Conservation (phyloP, 768 basidiomycete genomes). For the Psilocybe azurescens region DNA sequence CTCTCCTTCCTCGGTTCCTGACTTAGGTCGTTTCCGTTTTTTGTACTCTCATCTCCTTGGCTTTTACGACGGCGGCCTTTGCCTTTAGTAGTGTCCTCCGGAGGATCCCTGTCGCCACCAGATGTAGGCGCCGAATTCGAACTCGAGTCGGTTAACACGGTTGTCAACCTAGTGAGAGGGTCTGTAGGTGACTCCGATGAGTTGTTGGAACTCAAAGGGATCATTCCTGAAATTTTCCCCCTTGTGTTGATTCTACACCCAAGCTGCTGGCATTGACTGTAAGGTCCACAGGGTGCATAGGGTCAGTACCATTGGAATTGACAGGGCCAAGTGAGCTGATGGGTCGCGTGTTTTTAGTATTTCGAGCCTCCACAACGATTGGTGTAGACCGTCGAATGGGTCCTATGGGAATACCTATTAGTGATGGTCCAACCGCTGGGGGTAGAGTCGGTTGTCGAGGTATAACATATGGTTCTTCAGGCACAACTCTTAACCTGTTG, state of each 20-base stretch:
- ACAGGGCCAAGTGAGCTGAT: neutral
- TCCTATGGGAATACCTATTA: slow-evolving; percentile 12
- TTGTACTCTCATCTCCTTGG: slow-evolving; percentile 1
- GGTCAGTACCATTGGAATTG: neutral
- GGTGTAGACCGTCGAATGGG: slow-evolving; percentile 11
- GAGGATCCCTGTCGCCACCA: neutral
- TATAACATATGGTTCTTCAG: neutral
- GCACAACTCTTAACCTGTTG: neutral
- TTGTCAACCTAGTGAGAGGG: neutral
- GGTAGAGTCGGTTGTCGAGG: slow-evolving; percentile 7
- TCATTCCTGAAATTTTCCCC: neutral
- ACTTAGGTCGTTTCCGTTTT: slow-evolving; percentile 21
- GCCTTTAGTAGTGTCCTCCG: slow-evolving; percentile 2
- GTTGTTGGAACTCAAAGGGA: neutral
- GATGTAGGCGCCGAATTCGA: slow-evolving; percentile 1
- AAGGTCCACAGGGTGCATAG: neutral
- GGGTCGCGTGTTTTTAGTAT: neutral
- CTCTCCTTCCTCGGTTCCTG: slow-evolving; percentile 10
- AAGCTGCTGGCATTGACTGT: neutral
- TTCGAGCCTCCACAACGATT: neutral
- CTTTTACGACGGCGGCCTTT: slow-evolving; percentile 7
- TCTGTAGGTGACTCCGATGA: neutral
- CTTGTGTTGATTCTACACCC: neutral
- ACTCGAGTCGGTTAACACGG: slow-evolving; percentile 2
- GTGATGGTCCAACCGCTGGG: slow-evolving; percentile 6